Evolutionary conservation across 75 land plant species (phyloP).

Genomic region (Gnetum montanum): DNA sequence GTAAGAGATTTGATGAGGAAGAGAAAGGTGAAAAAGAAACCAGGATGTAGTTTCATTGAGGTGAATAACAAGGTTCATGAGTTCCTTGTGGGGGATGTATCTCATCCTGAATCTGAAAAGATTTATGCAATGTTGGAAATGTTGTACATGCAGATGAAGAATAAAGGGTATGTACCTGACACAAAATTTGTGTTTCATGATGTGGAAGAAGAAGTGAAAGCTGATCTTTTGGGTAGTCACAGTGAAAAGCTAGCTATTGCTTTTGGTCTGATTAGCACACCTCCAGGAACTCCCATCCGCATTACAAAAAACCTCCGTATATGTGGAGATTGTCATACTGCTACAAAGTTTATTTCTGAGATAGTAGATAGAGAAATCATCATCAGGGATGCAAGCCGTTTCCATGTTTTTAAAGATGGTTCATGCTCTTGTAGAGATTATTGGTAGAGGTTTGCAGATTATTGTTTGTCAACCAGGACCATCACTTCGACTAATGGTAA

Average conservation of each 20-base stretch:
- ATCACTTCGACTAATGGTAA: too few species aligned
- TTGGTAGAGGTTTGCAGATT: slow-evolving; percentile 5
- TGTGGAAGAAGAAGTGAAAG: slow-evolving; percentile 11
- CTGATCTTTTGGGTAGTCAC: background rate
- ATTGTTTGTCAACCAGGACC: background rate
- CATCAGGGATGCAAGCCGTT: slow-evolving; percentile 2
- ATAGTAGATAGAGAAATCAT: slow-evolving; percentile 4
- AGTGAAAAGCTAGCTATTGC: slow-evolving; percentile 11
- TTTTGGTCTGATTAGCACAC: slow-evolving; percentile 7
- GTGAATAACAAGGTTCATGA: slow-evolving; percentile 7
- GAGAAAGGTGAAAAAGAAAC: slow-evolving; percentile 7
- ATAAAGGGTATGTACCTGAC: slow-evolving; percentile 12
- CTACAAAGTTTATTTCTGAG: slow-evolving; percentile 11
- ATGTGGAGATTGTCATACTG: slow-evolving; percentile 12
- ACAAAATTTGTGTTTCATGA: slow-evolving; percentile 8
- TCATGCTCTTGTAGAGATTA: slow-evolving; percentile 10
- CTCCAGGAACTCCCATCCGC: slow-evolving; percentile 7
- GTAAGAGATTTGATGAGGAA: slow-evolving; percentile 13
- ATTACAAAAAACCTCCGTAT: slow-evolving; percentile 6
- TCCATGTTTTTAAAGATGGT: slow-evolving; percentile 8
- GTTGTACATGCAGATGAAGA: slow-evolving; percentile 6
- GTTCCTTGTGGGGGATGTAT: slow-evolving; percentile 10
- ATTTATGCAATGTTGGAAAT: slow-evolving; percentile 13
- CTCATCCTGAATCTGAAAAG: slow-evolving; percentile 9
- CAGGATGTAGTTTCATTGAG: slow-evolving; percentile 18